These are phyloP conservation scores for Phycomyces nitens DNA, from an alignment of 192 early-diverging fungal genomes.

Conservation along the genomic window DNA sequence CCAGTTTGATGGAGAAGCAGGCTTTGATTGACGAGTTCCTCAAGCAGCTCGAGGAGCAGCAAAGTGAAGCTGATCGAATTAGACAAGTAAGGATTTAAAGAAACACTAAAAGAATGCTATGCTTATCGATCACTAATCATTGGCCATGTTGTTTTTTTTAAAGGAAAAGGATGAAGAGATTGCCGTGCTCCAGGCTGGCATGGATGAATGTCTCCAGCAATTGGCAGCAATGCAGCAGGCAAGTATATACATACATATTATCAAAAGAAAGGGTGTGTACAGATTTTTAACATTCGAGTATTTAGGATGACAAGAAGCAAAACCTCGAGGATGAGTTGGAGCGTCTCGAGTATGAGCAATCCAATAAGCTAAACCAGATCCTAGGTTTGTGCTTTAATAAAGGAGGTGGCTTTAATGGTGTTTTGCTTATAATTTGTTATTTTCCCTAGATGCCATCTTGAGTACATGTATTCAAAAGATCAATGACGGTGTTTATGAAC, in stretches of 20 bases:
- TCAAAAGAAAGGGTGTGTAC: constrained; percentile 43
- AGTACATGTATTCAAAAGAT: constrained; percentile 83
- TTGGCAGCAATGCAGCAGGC: constrained; percentile 70
- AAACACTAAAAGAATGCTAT: too few relatives aligned
- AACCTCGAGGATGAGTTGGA: constrained; percentile 65
- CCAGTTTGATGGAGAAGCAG: constrained; percentile 40
- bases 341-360: constrained; percentile 58
- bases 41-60: constrained; percentile 29
- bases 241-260: constrained; percentile 38
- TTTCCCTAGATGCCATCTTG: constrained; percentile 72
- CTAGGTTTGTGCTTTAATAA: constrained; percentile 39
- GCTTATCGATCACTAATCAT: too few relatives aligned
- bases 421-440: neutral
- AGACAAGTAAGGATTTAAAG: too few relatives aligned
- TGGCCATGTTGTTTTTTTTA: too few relatives aligned
- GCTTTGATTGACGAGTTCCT: constrained; percentile 44
- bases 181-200: constrained; percentile 70
- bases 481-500: constrained; percentile 84
- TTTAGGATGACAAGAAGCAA: constrained; percentile 37
- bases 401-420: constrained; percentile 1
- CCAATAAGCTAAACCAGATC: constrained; percentile 68
- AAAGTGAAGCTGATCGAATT: constrained; percentile 38
- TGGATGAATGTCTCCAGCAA: constrained; percentile 76
- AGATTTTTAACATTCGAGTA: neutral
- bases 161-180: constrained; percentile 77